Base-by-base conservation (phyloP, 2,329 filamentous ascomycete species). In the Colletotrichum horii region DNA sequence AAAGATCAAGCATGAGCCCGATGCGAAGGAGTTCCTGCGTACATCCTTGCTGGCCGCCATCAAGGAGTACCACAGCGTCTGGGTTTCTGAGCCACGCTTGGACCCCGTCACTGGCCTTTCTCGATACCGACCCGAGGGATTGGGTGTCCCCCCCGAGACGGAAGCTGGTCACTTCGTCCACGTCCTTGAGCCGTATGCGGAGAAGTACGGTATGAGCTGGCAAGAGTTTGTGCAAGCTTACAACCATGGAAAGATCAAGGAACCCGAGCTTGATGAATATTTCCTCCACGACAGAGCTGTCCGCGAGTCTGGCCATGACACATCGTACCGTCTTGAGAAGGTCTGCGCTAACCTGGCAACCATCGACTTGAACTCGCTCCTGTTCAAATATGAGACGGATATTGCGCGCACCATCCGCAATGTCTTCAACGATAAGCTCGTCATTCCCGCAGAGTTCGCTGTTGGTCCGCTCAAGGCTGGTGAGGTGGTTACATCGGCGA, bases 381-480 rank as follows among this genome's bases (percentile, higher is more conserved):
- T 99, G 32, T 99, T 97, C 91, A 98, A 98, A 86, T 98, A 98
- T 82, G 97, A 99, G 85, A 93, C 93, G 34, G 97, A 99, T 81
- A 98, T 99, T 82, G 93, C 95, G 4, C 92, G 94, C 76, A 94
- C 93, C 11, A 98, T 99, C 80, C 94, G 95, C 71, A 94, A 90
- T 65, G 89, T 95, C 79, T 98, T 98, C 84, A 91, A 91, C 71
- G 96, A 98, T 84, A 93, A 91, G 79, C 90, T 99, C 6, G 87
- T 89, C n/a, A 93, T 99, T 60, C 96, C 96, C 0, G 89, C 89
- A 1, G 96, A 97, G 78, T 98, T 96, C 86, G 95, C 94, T 79
- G 91, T 92, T 30, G 91, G 92, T 9, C 89, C 92, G 68, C 90
- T 93, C 83, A 85, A 90, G 78, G 89, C 94, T 8, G 92, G 93